phyloP scores from a whole-genome alignment of 2,329 filamentous ascomycete genomes.

The Lomentospora prolificans region DNA sequence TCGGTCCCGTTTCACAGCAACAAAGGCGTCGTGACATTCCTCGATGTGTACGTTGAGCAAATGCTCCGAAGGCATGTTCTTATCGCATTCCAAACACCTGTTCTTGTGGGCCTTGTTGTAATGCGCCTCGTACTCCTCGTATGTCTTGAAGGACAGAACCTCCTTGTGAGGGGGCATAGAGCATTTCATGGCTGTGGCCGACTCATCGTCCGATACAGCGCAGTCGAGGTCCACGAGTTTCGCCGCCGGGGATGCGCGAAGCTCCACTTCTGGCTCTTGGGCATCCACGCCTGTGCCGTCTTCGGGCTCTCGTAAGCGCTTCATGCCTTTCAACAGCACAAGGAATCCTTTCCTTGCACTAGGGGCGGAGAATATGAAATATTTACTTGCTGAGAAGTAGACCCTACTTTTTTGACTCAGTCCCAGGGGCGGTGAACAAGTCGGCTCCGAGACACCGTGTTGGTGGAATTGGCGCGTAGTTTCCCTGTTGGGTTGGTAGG shows the following conservation, averaged over 20 bases:
- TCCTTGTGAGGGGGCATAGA: conserved; percentile 70
- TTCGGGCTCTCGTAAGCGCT: conserved; percentile 52
- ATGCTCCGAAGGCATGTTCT: conserved; percentile 79
- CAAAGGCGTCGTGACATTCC: conserved; percentile 80
- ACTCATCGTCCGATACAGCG: conserved; percentile 21
- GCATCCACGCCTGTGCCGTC: conserved; percentile 18
- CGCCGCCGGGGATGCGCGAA: conserved; percentile 14
- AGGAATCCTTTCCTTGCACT: conserved; percentile 1
- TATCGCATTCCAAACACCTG: conserved; percentile 73
- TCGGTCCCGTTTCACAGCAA: conserved; percentile 59
- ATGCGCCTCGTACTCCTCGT: conserved; percentile 77
- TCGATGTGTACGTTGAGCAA: conserved; percentile 77
- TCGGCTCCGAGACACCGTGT: not conserved
- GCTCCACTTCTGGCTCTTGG: conserved; percentile 3
- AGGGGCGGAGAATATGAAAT: not conserved
- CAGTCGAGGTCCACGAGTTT: conserved; percentile 51
- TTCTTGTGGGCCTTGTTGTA: conserved; percentile 75
- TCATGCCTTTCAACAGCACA: conserved; percentile 33
- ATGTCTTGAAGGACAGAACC: conserved; percentile 59
- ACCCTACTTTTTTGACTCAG: not conserved
- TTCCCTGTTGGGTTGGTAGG: not conserved
- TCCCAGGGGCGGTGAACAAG: not conserved
- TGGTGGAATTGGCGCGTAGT: not conserved
- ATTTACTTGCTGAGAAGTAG: not conserved
- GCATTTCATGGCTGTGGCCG: conserved; percentile 59